Percentiles rank a stretch among this genome's conserved stretches.
These are phyloP conservation scores for Marchantia paleacea DNA, from an alignment of 225 moss, liverwort and hornwort genomes.

Conservation along the genomic window DNA sequence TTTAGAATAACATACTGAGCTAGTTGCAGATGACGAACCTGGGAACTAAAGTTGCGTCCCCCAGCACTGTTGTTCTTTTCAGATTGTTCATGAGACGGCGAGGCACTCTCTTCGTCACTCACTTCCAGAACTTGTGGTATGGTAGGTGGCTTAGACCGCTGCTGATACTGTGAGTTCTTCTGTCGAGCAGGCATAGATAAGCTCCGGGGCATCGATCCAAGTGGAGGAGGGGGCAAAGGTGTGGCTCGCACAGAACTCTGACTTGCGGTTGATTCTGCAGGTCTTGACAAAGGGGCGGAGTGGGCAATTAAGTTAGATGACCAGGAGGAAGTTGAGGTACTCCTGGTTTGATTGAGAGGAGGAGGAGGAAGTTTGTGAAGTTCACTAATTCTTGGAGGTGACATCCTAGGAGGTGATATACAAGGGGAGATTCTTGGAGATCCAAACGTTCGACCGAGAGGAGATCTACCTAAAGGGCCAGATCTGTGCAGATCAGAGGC, in stretches of 20 bases:
- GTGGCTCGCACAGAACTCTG: conserved; percentile 36
- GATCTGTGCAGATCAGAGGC: conserved; percentile 36
- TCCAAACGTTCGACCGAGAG: conserved; percentile 39
- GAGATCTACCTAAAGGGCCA: conserved; percentile 49
- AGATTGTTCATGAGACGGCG: conserved; percentile 26
- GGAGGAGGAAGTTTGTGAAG: conserved; percentile 77
- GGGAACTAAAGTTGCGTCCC: conserved; percentile 21
- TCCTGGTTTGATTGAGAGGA: conserved; percentile 46
- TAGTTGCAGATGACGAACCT: conserved; percentile 18
- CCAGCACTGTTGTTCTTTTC: conserved; percentile 16
- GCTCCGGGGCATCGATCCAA: conserved; percentile 51
- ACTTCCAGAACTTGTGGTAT: conserved; percentile 50
- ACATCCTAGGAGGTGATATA: conserved; percentile 53
- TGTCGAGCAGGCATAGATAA: conserved; percentile 45
- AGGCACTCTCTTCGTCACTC: conserved; percentile 43
- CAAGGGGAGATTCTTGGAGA: conserved; percentile 55
- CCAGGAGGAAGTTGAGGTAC: conserved; percentile 40
- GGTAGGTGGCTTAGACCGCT: conserved; percentile 42
- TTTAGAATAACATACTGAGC: too few species aligned
- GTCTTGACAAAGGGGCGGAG: conserved; percentile 57
- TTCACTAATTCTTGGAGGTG: conserved; percentile 61
- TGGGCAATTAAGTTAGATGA: conserved; percentile 46
- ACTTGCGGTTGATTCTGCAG: conserved; percentile 18
- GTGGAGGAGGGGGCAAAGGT: conserved; percentile 62
- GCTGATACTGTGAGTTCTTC: conserved; percentile 26